phyloP scores from a whole-genome alignment of 2,329 filamentous ascomycete species.

The Drechslerella coelobrocha region DNA sequence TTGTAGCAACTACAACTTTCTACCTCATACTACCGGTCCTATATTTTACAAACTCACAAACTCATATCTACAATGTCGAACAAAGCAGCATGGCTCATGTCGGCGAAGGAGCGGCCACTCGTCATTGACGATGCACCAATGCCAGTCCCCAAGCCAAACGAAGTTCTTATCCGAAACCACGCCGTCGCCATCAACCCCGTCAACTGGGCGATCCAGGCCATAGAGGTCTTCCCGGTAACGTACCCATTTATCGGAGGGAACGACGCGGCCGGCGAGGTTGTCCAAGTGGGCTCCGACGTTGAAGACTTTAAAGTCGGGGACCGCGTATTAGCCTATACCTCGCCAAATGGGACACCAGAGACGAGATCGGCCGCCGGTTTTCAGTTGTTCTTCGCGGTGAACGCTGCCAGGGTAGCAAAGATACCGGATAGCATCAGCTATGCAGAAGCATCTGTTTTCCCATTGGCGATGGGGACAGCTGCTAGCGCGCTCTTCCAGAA shows the following conservation, averaged over 20 bases:
- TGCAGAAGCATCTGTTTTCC: constrained; percentile 56
- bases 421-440: constrained; percentile 56
- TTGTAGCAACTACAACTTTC: not conserved
- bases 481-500: constrained; percentile 55
- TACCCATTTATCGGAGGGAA: constrained; percentile 61
- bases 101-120: constrained; percentile 49
- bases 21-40: not conserved
- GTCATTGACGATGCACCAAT: constrained; percentile 54
- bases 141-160: constrained; percentile 48
- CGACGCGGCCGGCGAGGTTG: constrained; percentile 65
- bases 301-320: constrained; percentile 65
- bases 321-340: constrained; percentile 58
- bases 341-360: constrained; percentile 49
- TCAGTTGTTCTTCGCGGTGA: constrained; percentile 56
- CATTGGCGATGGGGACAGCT: constrained; percentile 56
- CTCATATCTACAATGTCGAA: constrained; percentile 53
- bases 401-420: constrained; percentile 52
- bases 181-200: constrained; percentile 58
- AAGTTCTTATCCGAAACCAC: constrained; percentile 56
- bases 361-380: constrained; percentile 52
- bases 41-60: not conserved
- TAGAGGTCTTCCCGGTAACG: constrained; percentile 55
- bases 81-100: constrained; percentile 54
- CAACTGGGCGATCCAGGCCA: constrained; percentile 56
- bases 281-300: constrained; percentile 62